These are phyloP conservation scores for Maudiozyma pseudohumilis DNA, from an alignment of 805 yeast species.

Conservation along the genomic window DNA sequence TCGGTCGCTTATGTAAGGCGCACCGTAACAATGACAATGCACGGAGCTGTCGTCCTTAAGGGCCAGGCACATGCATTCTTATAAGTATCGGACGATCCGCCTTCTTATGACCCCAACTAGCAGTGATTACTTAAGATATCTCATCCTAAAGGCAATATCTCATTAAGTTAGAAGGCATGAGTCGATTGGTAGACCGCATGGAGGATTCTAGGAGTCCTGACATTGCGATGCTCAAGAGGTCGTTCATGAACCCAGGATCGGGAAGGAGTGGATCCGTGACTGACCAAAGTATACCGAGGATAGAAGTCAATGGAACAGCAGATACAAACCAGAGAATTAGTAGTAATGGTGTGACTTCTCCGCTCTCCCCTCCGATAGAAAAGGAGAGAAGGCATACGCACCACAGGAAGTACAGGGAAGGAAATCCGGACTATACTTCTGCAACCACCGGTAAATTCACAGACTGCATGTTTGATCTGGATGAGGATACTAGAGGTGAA, in stretches of 20 bases:
- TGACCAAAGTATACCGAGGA: not conserved
- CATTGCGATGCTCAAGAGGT: not conserved
- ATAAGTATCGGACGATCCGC: too few species aligned
- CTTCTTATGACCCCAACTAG: too few species aligned
- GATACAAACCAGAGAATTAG: not conserved
- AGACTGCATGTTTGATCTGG: slow-evolving; percentile 16
- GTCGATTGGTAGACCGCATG: slow-evolving; percentile 7
- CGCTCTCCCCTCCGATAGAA: not conserved
- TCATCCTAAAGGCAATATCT: too few species aligned
- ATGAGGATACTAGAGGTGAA: not conserved
- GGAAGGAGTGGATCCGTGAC: not conserved
- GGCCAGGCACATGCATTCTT: too few species aligned
- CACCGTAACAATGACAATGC: too few species aligned
- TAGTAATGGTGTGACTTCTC: not conserved
- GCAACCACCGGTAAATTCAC: slow-evolving; percentile 24
- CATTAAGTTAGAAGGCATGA: slow-evolving; percentile 5
- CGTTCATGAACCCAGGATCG: not conserved
- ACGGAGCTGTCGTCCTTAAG: too few species aligned
- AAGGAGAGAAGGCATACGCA: slow-evolving; percentile 7
- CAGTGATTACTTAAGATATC: too few species aligned
- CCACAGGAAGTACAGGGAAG: slow-evolving; percentile 2
- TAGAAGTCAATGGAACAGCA: slow-evolving; percentile 1
- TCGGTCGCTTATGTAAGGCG: too few species aligned
- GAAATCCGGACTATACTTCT: slow-evolving; percentile 17
- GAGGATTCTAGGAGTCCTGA: not conserved